These are phyloP conservation scores for Acanthamoeba comandoni DNA, from an alignment of 208 protist genomes.

Conservation along the genomic window DNA sequence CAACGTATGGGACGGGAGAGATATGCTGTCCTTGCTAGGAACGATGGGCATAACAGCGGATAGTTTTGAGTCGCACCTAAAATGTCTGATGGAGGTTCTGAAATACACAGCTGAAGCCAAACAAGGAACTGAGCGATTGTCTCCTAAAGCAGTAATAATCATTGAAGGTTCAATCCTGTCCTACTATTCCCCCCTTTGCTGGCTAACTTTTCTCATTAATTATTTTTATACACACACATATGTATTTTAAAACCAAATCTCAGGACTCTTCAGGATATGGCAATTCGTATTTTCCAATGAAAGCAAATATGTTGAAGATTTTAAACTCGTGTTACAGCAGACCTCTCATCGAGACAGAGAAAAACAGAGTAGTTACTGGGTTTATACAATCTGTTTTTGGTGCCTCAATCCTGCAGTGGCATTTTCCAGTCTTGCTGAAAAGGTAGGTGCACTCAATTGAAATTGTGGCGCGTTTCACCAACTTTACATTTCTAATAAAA, in stretches of 20 bases:
- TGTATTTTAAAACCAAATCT: too few relatives aligned
- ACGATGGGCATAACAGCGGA: slow-evolving; percentile 42
- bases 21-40: slow-evolving; percentile 28
- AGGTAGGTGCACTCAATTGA: not conserved
- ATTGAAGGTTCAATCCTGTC: slow-evolving; percentile 22
- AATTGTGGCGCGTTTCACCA: too few relatives aligned
- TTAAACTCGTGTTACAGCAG: slow-evolving; percentile 54
- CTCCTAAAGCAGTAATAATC: not conserved
- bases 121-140: slow-evolving; percentile 9
- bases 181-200: slow-evolving; percentile 1
- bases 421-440: slow-evolving; percentile 66
- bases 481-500: not conserved
- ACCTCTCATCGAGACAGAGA: slow-evolving; percentile 21
- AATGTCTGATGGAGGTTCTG: not conserved
- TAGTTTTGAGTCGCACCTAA: slow-evolving; percentile 11
- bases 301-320: slow-evolving; percentile 52
- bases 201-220: too few relatives aligned
- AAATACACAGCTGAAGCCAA: slow-evolving; percentile 34
- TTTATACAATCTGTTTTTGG: slow-evolving; percentile 76
- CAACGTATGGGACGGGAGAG: slow-evolving; percentile 19
- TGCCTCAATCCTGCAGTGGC: slow-evolving; percentile 84
- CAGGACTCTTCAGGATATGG: slow-evolving; percentile 68
- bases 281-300: slow-evolving; percentile 42
- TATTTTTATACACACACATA: too few relatives aligned
- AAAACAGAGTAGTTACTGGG: slow-evolving; percentile 37